phyloP scores from a whole-genome alignment of 768 basidiomycete genomes.

The Coprinopsis sp. region DNA sequence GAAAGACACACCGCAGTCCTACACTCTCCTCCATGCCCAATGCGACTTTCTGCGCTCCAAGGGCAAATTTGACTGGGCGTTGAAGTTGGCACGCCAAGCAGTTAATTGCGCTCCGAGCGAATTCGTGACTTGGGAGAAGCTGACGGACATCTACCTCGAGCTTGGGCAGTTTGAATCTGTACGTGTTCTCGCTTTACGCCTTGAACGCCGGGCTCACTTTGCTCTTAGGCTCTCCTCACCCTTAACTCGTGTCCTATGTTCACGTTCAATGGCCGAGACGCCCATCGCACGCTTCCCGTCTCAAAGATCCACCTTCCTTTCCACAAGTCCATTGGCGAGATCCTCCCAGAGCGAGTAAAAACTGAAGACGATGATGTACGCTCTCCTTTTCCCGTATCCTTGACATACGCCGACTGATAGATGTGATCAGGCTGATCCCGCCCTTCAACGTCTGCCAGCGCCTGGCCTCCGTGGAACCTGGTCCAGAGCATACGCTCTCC shows the following conservation, averaged over 20 bases:
- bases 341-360: slow-evolving; percentile 79
- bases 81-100: slow-evolving; percentile 88
- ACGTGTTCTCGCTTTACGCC: slow-evolving; percentile 15
- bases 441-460: slow-evolving; percentile 89
- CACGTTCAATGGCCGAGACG: slow-evolving; percentile 94
- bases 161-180: slow-evolving; percentile 78
- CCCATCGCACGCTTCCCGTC: slow-evolving; percentile 79
- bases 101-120: slow-evolving; percentile 99
- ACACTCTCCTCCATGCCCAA: slow-evolving; percentile 90
- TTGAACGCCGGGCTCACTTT: neutral
- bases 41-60: slow-evolving; percentile 91
- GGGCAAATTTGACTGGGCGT: slow-evolving; percentile 81
- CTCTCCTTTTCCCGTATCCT: neutral
- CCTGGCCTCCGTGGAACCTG: slow-evolving; percentile 94
- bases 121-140: slow-evolving; percentile 98
- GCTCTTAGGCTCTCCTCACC: slow-evolving; percentile 67
- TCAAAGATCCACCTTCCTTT: slow-evolving; percentile 82
- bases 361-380: slow-evolving; percentile 81
- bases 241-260: slow-evolving; percentile 99
- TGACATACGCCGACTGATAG: slow-evolving; percentile 1
- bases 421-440: slow-evolving; percentile 86
- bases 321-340: slow-evolving; percentile 80
- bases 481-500: slow-evolving; percentile 87
- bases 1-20: slow-evolving; percentile 83
- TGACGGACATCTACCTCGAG: slow-evolving; percentile 94